Conservation (phyloP, 805 yeast species). For the Candida insectalens region DNA sequence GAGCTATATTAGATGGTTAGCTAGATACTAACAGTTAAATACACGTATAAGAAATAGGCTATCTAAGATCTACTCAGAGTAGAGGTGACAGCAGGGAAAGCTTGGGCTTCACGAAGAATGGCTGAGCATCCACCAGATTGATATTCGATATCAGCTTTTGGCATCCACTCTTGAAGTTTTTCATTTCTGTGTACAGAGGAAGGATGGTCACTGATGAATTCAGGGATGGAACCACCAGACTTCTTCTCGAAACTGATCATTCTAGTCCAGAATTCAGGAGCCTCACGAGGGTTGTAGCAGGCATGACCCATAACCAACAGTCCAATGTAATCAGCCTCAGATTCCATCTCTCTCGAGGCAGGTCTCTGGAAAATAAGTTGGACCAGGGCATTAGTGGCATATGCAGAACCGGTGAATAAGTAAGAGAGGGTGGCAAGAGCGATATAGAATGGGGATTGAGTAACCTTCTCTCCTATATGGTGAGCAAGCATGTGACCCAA, state of each 20-base stretch:
- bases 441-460: constrained; percentile 65
- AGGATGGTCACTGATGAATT: constrained; percentile 85
- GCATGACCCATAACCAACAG: constrained; percentile 84
- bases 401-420: constrained; percentile 49
- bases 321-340: constrained; percentile 94
- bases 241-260: constrained; percentile 50
- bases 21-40: too few species aligned
- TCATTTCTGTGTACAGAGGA: constrained; percentile 62
- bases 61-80: too few species aligned
- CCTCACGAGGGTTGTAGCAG: constrained; percentile 72
- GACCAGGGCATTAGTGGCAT: constrained; percentile 41
- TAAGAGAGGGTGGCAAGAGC: constrained; percentile 42
- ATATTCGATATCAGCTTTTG: constrained; percentile 37
- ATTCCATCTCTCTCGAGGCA: constrained; percentile 86
- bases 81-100: too few species aligned
- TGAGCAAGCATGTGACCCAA: constrained; percentile 91
- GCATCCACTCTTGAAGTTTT: constrained; percentile 62
- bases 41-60: too few species aligned
- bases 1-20: too few species aligned
- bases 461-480: constrained; percentile 77
- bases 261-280: constrained; percentile 72
- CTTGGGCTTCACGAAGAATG: too few species aligned
- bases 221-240: constrained; percentile 30
- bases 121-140: too few species aligned
- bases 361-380: constrained; percentile 63